phyloP scores from a whole-genome alignment of 208 protist genomes.

The Acanthamoeba healyi region DNA sequence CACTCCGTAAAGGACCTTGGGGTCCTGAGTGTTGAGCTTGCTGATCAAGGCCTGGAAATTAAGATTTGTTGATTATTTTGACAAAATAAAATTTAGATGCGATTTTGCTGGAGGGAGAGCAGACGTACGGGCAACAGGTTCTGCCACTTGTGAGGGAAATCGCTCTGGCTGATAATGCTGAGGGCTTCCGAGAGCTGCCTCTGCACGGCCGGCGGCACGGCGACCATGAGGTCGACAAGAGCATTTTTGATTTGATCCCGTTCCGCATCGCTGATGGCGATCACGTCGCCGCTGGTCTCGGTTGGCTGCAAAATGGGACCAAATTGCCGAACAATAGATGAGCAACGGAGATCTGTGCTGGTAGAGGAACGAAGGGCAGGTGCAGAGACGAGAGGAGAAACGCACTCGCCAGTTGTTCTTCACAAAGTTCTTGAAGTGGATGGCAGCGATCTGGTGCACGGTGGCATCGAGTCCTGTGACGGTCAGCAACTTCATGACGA shows the following conservation, averaged over 20 bases:
- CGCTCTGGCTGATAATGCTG: conserved; percentile 92
- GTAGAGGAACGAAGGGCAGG: too few species aligned
- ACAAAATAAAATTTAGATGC: not conserved
- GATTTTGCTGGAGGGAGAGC: too few species aligned
- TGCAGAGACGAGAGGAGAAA: too few species aligned
- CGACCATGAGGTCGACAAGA: conserved; percentile 89
- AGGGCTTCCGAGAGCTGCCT: conserved; percentile 94
- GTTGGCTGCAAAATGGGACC: not conserved
- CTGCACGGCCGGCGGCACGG: conserved; percentile 87
- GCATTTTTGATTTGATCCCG: conserved; percentile 74
- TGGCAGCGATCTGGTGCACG: conserved; percentile 74
- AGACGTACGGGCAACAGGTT: conserved; percentile 88
- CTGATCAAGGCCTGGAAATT: conserved; percentile 84
- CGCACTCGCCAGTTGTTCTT: conserved; percentile 83
- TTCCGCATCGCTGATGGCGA: conserved; percentile 18
- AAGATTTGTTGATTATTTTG: not conserved
- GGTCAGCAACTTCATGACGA: conserved; percentile 15
- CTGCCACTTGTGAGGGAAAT: conserved; percentile 95
- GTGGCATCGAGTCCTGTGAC: not conserved
- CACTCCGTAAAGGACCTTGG: conserved; percentile 87
- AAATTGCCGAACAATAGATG: not conserved
- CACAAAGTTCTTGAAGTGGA: conserved; percentile 89
- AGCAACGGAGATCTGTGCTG: too few species aligned
- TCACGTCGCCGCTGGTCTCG: not conserved
- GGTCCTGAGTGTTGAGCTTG: conserved; percentile 80